Evolutionary conservation across 805 yeast genomes (phyloP), one percentile per base, ranked within the genome.

Genomic region (Monosporozyma servazzii): DNA sequence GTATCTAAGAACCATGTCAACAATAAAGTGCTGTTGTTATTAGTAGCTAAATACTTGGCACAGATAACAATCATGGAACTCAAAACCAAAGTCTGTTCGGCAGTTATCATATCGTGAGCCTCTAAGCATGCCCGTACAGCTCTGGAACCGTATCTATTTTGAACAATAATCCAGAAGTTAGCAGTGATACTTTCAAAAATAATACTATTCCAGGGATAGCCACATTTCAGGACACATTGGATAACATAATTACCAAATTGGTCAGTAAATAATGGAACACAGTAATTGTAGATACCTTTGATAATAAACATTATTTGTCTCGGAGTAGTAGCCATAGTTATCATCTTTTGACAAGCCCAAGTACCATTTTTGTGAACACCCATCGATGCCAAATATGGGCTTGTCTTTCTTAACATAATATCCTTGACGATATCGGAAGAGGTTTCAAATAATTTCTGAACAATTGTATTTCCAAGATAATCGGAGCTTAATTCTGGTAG

Each of bases 281-380:
- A 79, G 62, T 85, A 89, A 1, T 95, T 93, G 53, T 80, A 78
- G 55, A 93, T 75, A 41, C 88, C 79, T 25, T 78, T 72, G 8
- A 84, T 81, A 44, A 93, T 86, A 47, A 85, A 65, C 58, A 75
- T 70, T 66, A 80, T 84, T 60, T 82, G 87, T 47, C 79, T 75
- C 44, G 75, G 81, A 47, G 80, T 81, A 55, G 75, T 69, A 3
- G 88, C 84, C 45, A 82, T 82, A 57, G 82, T 85, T 58, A 93
- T 89, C 68, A 93, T 84, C 68, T 91, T 93, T 68, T 93, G 99
- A 23, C 96, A 95, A 1, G 97, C 98, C 99, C 99, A 93, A 5
- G 99, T 93, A 55, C 99, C 99, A 67, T 93, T 93, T 64, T 93
- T 93, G 71, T 93, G 99, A 51, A 88, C 84, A 59, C 97, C 93